Base-by-base conservation (phyloP, 768 basidiomycete species). In the Tubosaeta brunneosetosa region DNA sequence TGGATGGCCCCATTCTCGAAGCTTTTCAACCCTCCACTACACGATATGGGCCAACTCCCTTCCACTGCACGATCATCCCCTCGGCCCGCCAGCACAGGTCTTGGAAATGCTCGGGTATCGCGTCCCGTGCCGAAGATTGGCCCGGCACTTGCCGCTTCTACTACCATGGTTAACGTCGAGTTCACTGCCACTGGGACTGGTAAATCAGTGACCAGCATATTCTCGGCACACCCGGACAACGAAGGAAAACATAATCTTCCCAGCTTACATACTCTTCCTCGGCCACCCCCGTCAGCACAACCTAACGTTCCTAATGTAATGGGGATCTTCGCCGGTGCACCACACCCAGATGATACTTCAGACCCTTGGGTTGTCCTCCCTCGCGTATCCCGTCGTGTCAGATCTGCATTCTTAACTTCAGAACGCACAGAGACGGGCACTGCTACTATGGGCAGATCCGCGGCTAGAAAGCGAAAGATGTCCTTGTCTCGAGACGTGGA, bases 141-240 rank as follows among this genome's bases (percentile, higher is more conserved):
- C 1, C 88, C 94, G 2, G 91, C 90, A 11, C 80, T 93, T 29
- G 85, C 88, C 11, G 91, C 97, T 10, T 91, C 90, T 19, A 77
- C 89, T 2, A 94, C 90, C 45, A 94, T 92, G 2, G 94, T 98
- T 60, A 97, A 94, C 53, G 95, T 99, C 51, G 94, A 97, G 74
- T 98, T 97, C 69, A 89, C 85, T 3, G 86, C 89, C 4, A 71
- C 80, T 2, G 88, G 82, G 10, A 73, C 77, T 12, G 78, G 83
- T n/a, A 73, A 80, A 54, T 78, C 81, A 7, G 71, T 81, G 49
- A 76, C 79, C 19, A 79, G 70, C 50, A 64, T 76, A 43, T 67
- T 72, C 42, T 69, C 67, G 32, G 58, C 68, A 32, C 64, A 68
- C 47, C 60, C 67, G 13, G 27, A 57, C 42, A 58, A 56, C 27